Base-by-base conservation (phyloP, 176 grass and related monocot genomes). In the Lolium rigidum region DNA sequence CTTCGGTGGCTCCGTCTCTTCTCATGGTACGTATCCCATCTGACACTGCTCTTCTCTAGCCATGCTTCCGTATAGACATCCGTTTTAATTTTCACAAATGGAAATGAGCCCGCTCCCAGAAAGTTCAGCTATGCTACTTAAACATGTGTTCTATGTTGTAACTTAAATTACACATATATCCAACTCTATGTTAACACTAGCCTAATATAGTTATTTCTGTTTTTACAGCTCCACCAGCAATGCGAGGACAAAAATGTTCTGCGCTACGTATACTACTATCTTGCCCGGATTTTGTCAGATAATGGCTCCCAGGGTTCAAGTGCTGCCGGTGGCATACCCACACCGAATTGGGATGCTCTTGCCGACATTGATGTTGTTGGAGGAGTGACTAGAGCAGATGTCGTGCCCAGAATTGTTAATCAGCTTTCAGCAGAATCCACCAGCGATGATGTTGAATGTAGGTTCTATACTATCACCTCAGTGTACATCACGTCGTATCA, bases 261-360 rank as follows among this genome's bases (percentile, higher is more conserved):
- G 77, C 86, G 97, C 28, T 99, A 99, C 84, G 97, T 99, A 11
- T 99, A 99, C 88, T 99, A 99, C 82, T 99, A 99, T 91, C 87
- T 99, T 84, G 94, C 97, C 6, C 93, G 94, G 61, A 96, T 99
- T 78, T 91, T 99, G 87, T 96, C 97, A 83, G 97, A 99, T 82
- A 96, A 91, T 87, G 94, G 94, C 79, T 84, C 97, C 48, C 97
- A 96, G 74, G 94, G 97, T 88, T 94, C 93, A 89, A 99, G 92
- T 88, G 86, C 94, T 89, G 60, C 88, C 66, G 97, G 97, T 93
- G 97, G 97, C 50, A 99, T 99, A 83, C 97, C 94, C 15, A 99
- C 94, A 10, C 94, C 94, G 20, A 99, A 99, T 82, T 96, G 92
- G 97, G 97, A 99, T 75, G 88, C 94, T 86, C 97, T 99, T 83